Percentiles rank a stretch among this genome's conserved stretches.
phyloP scores from a whole-genome alignment of 306 rosid species.

The Trichosanthes truncata region DNA sequence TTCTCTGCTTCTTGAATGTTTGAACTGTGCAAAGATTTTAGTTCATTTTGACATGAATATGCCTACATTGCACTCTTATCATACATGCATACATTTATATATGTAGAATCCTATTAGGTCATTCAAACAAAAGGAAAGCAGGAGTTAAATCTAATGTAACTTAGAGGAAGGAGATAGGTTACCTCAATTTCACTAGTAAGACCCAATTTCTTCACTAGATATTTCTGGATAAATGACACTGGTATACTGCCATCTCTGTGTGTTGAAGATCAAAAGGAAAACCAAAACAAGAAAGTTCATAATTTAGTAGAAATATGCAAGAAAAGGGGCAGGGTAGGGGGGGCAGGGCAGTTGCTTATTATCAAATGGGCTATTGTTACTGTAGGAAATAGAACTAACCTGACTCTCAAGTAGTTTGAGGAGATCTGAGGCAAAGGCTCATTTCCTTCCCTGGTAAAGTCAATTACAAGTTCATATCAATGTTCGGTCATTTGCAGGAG shows the following conservation, averaged over 20 bases:
- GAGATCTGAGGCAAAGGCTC: constrained; percentile 79
- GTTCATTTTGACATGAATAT: neutral
- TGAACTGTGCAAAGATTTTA: neutral
- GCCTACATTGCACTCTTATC: neutral
- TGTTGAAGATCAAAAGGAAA: constrained; percentile 1
- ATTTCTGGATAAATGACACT: constrained; percentile 72
- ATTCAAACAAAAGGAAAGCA: neutral
- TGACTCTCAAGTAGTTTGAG: constrained; percentile 72
- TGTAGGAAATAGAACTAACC: constrained; percentile 32
- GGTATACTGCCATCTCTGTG: constrained; percentile 75
- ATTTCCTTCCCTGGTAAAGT: constrained; percentile 71
- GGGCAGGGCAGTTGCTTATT: neutral
- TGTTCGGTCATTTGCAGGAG: neutral
- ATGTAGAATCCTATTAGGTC: neutral
- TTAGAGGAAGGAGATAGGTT: neutral
- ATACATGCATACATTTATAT: neutral
- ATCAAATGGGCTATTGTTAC: neutral
- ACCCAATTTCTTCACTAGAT: constrained; percentile 72
- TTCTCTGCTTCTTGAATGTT: neutral
- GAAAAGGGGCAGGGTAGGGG: neutral
- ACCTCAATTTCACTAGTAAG: constrained; percentile 50
- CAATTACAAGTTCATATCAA: constrained; percentile 4
- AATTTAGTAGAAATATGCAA: neutral
- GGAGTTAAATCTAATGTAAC: neutral
- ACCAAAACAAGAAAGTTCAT: neutral